Evolutionary conservation across 371 early-diverging fungal species (phyloP), one percentile per base, ranked within the genome.

Genomic region (Mucor indicus): DNA sequence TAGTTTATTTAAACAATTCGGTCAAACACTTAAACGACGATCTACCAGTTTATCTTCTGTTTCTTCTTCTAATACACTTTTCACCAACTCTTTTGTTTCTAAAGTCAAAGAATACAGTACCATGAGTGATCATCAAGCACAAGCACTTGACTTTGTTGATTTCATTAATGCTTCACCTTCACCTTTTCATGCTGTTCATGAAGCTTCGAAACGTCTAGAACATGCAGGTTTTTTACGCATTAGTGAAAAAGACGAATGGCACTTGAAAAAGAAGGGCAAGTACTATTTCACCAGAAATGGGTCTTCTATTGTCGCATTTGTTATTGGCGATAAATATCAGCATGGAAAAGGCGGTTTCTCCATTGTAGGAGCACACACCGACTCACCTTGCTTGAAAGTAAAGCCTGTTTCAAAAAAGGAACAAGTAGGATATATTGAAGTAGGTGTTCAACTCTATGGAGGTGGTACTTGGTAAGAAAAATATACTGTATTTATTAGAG

Each of bases 311-410:
- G 84, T 95, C 31, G 95, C 95, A 4, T 95, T 97, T 76, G 88
- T 87, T 8, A 87, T 95, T 17, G 95, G 95, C 37, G 90, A 88
- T 48, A 65, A 81, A 55, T 87, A 89, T 73, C 68, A 77, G 40
- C 74, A 82, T 36, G 88, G 91, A 5, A 83, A 89, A 44, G 90
- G 92, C 4, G 58, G 58, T 0, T 79, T 95, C 51, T 75, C 85
- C 15, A 87, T 95, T 20, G 80, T 95, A 13, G 98, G 88, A n/a
- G 95, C 98, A 1, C 98, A 98, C 63, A 93, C 93, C 12, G 98
- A 98, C 64, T 89, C 90, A 20, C 98, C 98, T 13, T 94, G 95
- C 65, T 69, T 96, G 42, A 95, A 95, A 83, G 86, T 62, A 42
- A 61, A 97, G 67, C 99, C 99, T 7, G 75, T 91, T 24, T 94